Evolutionary conservation across 805 yeast species (phyloP).

Genomic region (Phaffomyces opuntiae): DNA sequence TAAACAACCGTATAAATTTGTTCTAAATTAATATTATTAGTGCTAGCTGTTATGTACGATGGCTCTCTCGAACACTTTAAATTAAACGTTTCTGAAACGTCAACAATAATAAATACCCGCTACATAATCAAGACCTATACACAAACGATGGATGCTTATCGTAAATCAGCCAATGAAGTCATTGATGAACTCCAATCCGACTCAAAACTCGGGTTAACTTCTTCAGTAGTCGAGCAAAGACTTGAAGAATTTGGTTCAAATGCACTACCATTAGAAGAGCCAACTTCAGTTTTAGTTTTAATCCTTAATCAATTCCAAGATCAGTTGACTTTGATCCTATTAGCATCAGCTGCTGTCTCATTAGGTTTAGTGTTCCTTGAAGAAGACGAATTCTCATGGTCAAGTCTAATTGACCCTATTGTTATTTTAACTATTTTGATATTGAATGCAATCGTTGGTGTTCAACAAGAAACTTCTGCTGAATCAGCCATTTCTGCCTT

Average conservation of each 20-base stretch:
- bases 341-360: slow-evolving; percentile 28
- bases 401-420: slow-evolving; percentile 28
- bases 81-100: not conserved
- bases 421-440: slow-evolving; percentile 40
- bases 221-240: slow-evolving; percentile 10
- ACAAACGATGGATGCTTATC: slow-evolving; percentile 9
- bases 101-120: too few species aligned
- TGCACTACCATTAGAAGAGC: slow-evolving; percentile 29
- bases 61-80: not conserved
- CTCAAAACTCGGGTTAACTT: slow-evolving; percentile 11
- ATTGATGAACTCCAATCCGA: slow-evolving; percentile 12
- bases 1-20: too few species aligned
- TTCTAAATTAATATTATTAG: too few species aligned
- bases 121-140: too few species aligned
- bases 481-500: slow-evolving; percentile 46
- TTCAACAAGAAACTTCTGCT: slow-evolving; percentile 43
- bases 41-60: not conserved
- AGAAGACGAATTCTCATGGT: slow-evolving; percentile 24
- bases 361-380: slow-evolving; percentile 25
- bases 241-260: slow-evolving; percentile 18
- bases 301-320: slow-evolving; percentile 32
- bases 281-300: slow-evolving; percentile 28
- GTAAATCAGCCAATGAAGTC: slow-evolving; percentile 6
- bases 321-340: slow-evolving; percentile 28
- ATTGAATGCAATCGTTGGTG: slow-evolving; percentile 42